Evolutionary conservation across 2,329 filamentous ascomycete genomes (phyloP).

Genomic region (Aspergillus vadensis): DNA sequence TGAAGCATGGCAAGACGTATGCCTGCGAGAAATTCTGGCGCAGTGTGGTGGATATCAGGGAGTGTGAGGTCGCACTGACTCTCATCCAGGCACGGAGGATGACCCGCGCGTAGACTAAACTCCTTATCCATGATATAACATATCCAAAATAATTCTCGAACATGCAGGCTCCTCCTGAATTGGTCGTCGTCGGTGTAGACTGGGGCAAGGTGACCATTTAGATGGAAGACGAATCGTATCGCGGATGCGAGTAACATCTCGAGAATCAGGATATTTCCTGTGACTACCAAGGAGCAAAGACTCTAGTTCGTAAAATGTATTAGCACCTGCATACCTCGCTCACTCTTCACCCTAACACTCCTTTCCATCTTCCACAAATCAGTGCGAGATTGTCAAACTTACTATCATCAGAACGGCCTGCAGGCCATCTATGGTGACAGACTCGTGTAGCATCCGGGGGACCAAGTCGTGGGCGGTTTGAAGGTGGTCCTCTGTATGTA

Average conservation of each 20-base stretch:
- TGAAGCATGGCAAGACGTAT: conserved; percentile 6
- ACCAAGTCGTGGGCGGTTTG: conserved; percentile 1
- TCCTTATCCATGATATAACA: conserved; percentile 9
- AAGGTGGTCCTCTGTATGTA: neutral
- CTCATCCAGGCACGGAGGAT: conserved; percentile 10
- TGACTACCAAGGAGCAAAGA: neutral
- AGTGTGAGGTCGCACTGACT: conserved; percentile 13
- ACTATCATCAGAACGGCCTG: conserved; percentile 11
- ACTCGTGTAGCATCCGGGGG: neutral
- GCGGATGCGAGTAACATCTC: neutral
- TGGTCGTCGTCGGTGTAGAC: neutral
- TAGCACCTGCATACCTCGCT: neutral
- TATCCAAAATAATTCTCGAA: conserved; percentile 16
- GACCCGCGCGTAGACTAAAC: conserved; percentile 12
- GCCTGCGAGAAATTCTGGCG: conserved; percentile 4
- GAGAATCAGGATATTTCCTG: neutral
- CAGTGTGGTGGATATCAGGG: neutral
- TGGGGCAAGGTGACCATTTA: conserved; percentile 12
- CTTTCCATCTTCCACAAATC: neutral
- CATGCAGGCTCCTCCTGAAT: neutral
- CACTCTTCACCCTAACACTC: neutral
- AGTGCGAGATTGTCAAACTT: neutral
- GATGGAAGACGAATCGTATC: conserved; percentile 14
- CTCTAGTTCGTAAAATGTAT: no score
- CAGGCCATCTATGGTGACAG: conserved; percentile 9